A percentile compares a stretch with the other conserved stretches of the same genome.
These are phyloP conservation scores for Crithidia acanthocephali DNA, from an alignment of 208 protist species.

Conservation along the genomic window DNA sequence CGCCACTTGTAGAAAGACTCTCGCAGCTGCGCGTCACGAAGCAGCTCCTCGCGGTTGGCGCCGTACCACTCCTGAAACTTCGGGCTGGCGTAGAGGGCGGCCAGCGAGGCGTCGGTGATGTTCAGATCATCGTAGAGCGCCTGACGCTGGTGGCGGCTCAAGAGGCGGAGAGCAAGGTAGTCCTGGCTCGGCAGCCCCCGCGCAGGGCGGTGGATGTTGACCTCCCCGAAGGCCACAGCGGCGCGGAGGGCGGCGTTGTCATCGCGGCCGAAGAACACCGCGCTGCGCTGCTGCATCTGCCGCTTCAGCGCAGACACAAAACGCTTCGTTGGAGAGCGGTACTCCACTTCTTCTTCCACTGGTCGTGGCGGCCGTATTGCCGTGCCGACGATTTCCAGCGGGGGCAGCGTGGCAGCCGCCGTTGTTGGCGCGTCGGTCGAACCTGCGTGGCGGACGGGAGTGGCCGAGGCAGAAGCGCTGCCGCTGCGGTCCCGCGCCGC, in stretches of 20 bases:
- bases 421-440: neutral
- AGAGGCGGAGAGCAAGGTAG: slow-evolving; percentile 27
- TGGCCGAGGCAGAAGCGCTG: neutral
- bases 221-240: slow-evolving; percentile 28
- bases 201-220: slow-evolving; percentile 22
- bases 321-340: slow-evolving; percentile 14
- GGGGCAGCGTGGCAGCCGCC: neutral
- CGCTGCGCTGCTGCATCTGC: slow-evolving; percentile 11
- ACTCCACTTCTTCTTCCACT: neutral
- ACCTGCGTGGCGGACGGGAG: neutral
- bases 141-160: slow-evolving; percentile 22
- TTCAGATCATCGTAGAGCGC: slow-evolving; percentile 32
- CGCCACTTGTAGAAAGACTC: slow-evolving; percentile 39
- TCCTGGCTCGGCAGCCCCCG: slow-evolving; percentile 22
- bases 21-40: slow-evolving; percentile 45
- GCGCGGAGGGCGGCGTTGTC: neutral
- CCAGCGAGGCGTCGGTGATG: slow-evolving; percentile 49
- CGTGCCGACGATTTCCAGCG: slow-evolving; percentile 18
- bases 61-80: slow-evolving; percentile 68
- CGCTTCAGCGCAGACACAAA: slow-evolving; percentile 24
- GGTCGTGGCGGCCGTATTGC: neutral
- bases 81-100: slow-evolving; percentile 50
- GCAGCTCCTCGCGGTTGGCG: slow-evolving; percentile 45
- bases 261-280: slow-evolving; percentile 6
- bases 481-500: neutral